Evolutionary conservation across 352 stramenopile genomes (phyloP).

Genomic region (Elongisporangium undulatum): DNA sequence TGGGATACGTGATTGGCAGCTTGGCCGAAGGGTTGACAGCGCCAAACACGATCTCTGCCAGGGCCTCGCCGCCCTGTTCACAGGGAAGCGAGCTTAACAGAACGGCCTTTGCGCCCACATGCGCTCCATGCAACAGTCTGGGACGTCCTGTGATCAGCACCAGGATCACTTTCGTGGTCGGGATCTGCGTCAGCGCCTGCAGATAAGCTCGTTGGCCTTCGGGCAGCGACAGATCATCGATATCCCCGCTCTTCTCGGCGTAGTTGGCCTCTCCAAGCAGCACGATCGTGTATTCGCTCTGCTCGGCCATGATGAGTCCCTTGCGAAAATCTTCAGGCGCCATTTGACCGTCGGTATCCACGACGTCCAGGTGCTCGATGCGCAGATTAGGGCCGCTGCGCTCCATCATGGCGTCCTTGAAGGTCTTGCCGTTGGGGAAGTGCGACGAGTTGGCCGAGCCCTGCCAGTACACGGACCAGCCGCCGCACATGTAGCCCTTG

Average conservation of each 20-base stretch:
- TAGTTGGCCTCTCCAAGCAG: conserved; percentile 77
- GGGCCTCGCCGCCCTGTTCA: conserved; percentile 68
- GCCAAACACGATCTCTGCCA: conserved; percentile 67
- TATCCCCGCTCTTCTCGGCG: conserved; percentile 78
- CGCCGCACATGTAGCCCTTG: conserved; percentile 65
- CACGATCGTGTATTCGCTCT: conserved; percentile 69
- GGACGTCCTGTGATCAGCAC: conserved; percentile 66
- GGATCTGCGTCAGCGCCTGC: conserved; percentile 38
- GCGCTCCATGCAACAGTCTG: conserved; percentile 41
- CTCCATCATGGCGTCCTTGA: conserved; percentile 40
- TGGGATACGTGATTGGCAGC: conserved; percentile 78
- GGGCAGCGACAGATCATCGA: conserved; percentile 50
- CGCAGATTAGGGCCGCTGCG: conserved; percentile 1
- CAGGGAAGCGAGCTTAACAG: conserved; percentile 71
- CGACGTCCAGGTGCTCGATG: conserved; percentile 35
- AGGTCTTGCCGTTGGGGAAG: conserved; percentile 58
- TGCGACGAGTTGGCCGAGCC: conserved; percentile 47
- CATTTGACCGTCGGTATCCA: conserved; percentile 43
- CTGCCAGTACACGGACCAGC: conserved; percentile 72
- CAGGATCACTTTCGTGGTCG: conserved; percentile 62
- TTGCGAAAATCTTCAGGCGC: conserved; percentile 26
- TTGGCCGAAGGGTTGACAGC: conserved; percentile 64
- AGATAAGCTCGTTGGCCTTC: conserved; percentile 59
- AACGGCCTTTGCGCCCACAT: conserved; percentile 47
- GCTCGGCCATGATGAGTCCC: conserved; percentile 35